phyloP scores from a whole-genome alignment of 2,329 filamentous ascomycete genomes.

The Fonsecaea multimorphosa region DNA sequence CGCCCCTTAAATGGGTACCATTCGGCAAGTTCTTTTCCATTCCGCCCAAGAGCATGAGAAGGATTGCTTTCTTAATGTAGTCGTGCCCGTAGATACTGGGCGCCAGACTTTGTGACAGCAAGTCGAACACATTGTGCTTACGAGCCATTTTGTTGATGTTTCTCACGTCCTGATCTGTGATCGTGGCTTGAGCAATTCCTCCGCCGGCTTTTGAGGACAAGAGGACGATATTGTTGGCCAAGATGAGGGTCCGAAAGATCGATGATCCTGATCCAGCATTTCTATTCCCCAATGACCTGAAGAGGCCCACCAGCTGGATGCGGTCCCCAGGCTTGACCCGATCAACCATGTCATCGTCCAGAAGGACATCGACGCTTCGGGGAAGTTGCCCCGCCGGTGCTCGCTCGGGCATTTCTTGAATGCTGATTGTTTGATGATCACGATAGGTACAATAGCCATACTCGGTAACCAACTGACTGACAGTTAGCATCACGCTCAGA shows the following conservation, averaged over 20 bases:
- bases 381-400: constrained; percentile 95
- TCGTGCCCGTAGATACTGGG: constrained; percentile 97
- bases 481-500: constrained; percentile 27
- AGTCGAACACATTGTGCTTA: constrained; percentile 89
- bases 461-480: constrained; percentile 76
- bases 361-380: constrained; percentile 90
- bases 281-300: constrained; percentile 89
- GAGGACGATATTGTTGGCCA: constrained; percentile 94
- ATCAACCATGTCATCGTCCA: constrained; percentile 96
- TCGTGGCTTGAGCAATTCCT: constrained; percentile 86
- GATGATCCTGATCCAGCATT: constrained; percentile 90
- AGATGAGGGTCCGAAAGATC: constrained; percentile 89
- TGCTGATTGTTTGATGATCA: constrained; percentile 96
- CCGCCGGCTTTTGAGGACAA: constrained; percentile 96
- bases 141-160: constrained; percentile 99
- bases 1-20: constrained; percentile 94
- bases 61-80: constrained; percentile 95
- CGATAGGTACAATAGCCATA: constrained; percentile 95
- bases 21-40: constrained; percentile 99
- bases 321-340: constrained; percentile 93
- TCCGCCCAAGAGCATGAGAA: constrained; percentile 92
- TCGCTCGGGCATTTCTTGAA: constrained; percentile 98
- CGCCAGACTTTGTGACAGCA: constrained; percentile 90
- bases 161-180: constrained; percentile 95
- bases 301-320: constrained; percentile 96